Evolutionary conservation across 371 early-diverging fungal species (phyloP), one percentile per base, ranked within the genome.

Genomic region (Conidiobolus incongruus): DNA sequence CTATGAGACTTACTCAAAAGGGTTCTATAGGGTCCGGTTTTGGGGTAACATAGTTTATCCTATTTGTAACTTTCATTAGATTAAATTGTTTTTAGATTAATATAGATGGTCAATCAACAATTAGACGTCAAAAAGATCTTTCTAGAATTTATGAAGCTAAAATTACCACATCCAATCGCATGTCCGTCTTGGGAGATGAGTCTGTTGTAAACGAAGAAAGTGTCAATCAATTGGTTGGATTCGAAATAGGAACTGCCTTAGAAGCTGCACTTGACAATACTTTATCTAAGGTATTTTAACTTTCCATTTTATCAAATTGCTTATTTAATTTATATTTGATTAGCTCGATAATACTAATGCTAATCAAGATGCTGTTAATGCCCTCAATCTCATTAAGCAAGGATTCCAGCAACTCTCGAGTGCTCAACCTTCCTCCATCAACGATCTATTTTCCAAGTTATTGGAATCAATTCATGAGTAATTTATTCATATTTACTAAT

Each of bases 381-480:
- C 44, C 8, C 31, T 44, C 1, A 12, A 12, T 8, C 44, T 33
- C 4, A 44, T 44, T n/a, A 31, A 33, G 12, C 34, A 44, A 26
- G 44, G 44, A 10, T 44, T 44, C 20, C 13, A 16, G 8, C 34
- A 33, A 11, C 36, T 44, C 8, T 35, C 23, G 23, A 23, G 13
- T 16, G 17, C 15, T 2, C 33, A 44, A 7, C 44, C 44, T 8
- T 16, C 44, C 12, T 32, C 44, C 23, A 44, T 44, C 13, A 32
- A 44, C 15, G 44, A 44, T 26, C 35, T 44, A 6, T 44, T 44
- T 17, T 35, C 31, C 13, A 21, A 22, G 1, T 20, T 44, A n/a
- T 22, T 44, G 13, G 44, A 44, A 35, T 35, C 44, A 8, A 33
- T 44, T 44, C 44, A 44, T 33, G 44, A 44, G 44, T 44, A 44